Evolutionary conservation across 768 basidiomycete species (phyloP).

Genomic region (Termitomyces bulborhizus): DNA sequence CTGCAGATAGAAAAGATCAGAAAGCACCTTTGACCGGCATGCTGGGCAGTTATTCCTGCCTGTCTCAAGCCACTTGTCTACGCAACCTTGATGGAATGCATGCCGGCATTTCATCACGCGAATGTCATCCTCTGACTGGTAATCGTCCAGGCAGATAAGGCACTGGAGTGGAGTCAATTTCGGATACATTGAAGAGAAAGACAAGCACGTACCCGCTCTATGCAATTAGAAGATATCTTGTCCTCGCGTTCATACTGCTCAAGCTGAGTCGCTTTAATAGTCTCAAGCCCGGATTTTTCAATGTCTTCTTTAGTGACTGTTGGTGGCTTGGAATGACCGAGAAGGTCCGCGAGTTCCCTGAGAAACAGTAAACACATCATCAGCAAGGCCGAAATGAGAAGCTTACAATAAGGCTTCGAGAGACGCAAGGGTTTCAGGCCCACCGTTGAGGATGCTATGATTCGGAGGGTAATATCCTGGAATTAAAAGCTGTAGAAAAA

Average conservation of each 20-base stretch:
- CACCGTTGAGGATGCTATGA: slow-evolving; percentile 83
- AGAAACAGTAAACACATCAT: not conserved
- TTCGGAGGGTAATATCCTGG: slow-evolving; percentile 89
- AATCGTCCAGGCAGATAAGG: slow-evolving; percentile 85
- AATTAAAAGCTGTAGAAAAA: not conserved
- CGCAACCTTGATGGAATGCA: slow-evolving; percentile 85
- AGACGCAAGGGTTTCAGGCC: slow-evolving; percentile 62
- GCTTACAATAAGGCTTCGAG: slow-evolving; percentile 74
- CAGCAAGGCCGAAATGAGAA: not conserved
- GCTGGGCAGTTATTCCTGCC: slow-evolving; percentile 92
- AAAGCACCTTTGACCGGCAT: slow-evolving; percentile 66
- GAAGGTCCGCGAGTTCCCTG: slow-evolving; percentile 77
- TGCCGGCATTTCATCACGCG: slow-evolving; percentile 81
- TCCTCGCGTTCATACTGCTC: slow-evolving; percentile 52
- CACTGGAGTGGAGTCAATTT: slow-evolving; percentile 37
- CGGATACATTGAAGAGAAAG: not conserved
- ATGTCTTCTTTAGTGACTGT: slow-evolving; percentile 83
- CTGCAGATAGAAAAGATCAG: not conserved
- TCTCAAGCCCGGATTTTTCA: slow-evolving; percentile 72
- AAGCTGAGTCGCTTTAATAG: slow-evolving; percentile 57
- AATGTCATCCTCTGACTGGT: slow-evolving; percentile 69
- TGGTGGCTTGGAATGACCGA: slow-evolving; percentile 78
- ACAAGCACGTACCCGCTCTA: slow-evolving; percentile 58
- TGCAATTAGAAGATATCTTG: slow-evolving; percentile 68
- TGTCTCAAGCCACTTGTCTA: slow-evolving; percentile 82